Evolutionary conservation across 805 yeast genomes (phyloP).

Genomic region (Sugiyamaella marilandica): DNA sequence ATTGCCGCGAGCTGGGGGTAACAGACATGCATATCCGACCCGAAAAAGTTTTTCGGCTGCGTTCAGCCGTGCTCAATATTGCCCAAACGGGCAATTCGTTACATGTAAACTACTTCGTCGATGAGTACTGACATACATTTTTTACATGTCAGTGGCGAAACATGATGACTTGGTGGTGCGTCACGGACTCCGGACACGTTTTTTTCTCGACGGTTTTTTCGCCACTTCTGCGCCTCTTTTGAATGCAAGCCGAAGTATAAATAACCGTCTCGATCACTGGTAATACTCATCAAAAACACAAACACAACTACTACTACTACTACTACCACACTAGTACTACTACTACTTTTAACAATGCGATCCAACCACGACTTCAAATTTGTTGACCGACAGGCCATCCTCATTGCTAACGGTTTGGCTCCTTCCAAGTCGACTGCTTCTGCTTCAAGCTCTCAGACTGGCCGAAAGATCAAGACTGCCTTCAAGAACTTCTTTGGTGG

Average conservation of each 20-base stretch:
- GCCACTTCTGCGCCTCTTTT: neutral
- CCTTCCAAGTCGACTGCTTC: neutral
- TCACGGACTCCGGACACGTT: neutral
- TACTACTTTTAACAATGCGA: conserved; percentile 2
- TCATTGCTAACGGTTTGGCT: neutral
- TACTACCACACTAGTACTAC: neutral
- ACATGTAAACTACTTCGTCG: neutral
- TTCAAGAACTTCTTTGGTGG: neutral
- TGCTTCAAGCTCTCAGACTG: neutral
- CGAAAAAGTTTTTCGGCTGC: neutral
- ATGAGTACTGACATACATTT: neutral
- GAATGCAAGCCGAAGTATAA: conserved; percentile 51
- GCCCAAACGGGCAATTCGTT: neutral
- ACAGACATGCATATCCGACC: neutral
- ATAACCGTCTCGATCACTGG: neutral
- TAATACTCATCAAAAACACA: neutral
- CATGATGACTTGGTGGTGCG: neutral
- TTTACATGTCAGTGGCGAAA: neutral
- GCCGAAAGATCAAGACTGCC: neutral
- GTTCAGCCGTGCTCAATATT: neutral
- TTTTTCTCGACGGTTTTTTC: neutral
- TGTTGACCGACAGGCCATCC: neutral
- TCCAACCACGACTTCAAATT: neutral
- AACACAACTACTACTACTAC: neutral
- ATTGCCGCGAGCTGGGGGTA: neutral